Conservation (phyloP, 371 early-diverging fungal genomes). For the Neoconidiobolus thromboides region DNA sequence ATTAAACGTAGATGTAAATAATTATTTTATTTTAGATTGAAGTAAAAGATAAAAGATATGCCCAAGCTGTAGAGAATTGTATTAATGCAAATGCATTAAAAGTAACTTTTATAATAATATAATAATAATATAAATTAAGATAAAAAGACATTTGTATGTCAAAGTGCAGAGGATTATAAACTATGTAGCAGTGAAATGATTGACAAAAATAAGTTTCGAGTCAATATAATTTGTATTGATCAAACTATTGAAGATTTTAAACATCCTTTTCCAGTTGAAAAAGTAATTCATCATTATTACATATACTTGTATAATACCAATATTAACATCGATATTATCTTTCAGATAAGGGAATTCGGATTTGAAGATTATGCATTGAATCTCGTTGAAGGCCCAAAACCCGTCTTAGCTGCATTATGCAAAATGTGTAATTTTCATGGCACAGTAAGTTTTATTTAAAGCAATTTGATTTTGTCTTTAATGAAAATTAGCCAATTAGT, state of each 20-base stretch:
- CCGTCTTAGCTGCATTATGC: conserved; percentile 45
- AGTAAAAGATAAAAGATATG: conserved; percentile 34
- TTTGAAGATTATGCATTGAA: conserved; percentile 57
- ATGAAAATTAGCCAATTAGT: background rate
- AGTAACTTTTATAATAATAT: conserved; percentile 4
- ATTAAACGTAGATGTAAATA: no score
- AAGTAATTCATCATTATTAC: conserved; percentile 10
- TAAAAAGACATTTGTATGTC: conserved; percentile 44
- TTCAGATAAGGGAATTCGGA: conserved; percentile 20
- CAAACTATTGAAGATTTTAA: conserved; percentile 7
- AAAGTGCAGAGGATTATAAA: conserved; percentile 54
- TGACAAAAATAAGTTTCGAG: conserved; percentile 30
- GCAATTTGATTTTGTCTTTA: no score
- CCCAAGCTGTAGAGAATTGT: conserved; percentile 34
- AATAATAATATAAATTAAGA: no score
- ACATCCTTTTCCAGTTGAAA: conserved; percentile 19
- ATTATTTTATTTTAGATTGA: no score
- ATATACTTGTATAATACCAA: background rate
- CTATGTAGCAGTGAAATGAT: conserved; percentile 32
- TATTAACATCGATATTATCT: background rate
- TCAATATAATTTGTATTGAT: conserved; percentile 33
- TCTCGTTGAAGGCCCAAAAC: conserved; percentile 50
- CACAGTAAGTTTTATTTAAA: conserved; percentile 18
- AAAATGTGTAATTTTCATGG: conserved; percentile 27
- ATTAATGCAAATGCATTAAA: conserved; percentile 12